These are phyloP conservation scores for Hansfordia pulvinata DNA, from an alignment of 2,329 filamentous ascomycete species.

Conservation along the genomic window DNA sequence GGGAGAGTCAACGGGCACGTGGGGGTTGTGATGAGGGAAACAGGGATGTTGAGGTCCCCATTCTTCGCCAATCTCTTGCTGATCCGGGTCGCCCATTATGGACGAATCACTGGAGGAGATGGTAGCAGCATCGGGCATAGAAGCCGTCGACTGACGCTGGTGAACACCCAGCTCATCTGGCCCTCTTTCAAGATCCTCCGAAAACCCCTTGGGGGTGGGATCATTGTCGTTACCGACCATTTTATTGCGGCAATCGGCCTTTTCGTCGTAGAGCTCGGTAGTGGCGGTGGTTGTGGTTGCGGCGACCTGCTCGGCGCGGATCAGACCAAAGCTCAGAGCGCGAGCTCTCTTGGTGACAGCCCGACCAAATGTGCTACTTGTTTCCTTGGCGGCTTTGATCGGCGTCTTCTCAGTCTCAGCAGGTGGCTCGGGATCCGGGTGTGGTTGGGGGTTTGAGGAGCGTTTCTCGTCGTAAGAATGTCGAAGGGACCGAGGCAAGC, in stretches of 20 bases:
- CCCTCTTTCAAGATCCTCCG: constrained; percentile 42
- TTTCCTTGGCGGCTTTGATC: too few relatives aligned
- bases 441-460: constrained; percentile 15
- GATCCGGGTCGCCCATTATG: constrained; percentile 48
- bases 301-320: constrained; percentile 9
- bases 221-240: constrained; percentile 27
- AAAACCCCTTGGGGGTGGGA: constrained; percentile 21
- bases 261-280: constrained; percentile 18
- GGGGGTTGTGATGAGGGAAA: constrained; percentile 84
- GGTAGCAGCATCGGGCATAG: constrained; percentile 33
- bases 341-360: constrained; percentile 12
- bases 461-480: constrained; percentile 39
- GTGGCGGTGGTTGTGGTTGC: constrained; percentile 7
- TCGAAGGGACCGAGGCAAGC: constrained; percentile 38
- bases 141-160: constrained; percentile 28
- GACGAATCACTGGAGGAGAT: constrained; percentile 44
- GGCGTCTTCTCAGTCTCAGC: constrained; percentile 9
- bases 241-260: constrained; percentile 35
- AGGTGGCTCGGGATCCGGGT: constrained; percentile 8
- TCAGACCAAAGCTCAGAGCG: constrained; percentile 16
- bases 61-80: constrained; percentile 56
- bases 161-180: constrained; percentile 29
- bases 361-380: too few relatives aligned
- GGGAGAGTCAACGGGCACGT: constrained; percentile 65
- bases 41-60: constrained; percentile 95